phyloP scores from a whole-genome alignment of 2,329 filamentous ascomycete genomes.

The Dryadomyces quercus-mongolicae region DNA sequence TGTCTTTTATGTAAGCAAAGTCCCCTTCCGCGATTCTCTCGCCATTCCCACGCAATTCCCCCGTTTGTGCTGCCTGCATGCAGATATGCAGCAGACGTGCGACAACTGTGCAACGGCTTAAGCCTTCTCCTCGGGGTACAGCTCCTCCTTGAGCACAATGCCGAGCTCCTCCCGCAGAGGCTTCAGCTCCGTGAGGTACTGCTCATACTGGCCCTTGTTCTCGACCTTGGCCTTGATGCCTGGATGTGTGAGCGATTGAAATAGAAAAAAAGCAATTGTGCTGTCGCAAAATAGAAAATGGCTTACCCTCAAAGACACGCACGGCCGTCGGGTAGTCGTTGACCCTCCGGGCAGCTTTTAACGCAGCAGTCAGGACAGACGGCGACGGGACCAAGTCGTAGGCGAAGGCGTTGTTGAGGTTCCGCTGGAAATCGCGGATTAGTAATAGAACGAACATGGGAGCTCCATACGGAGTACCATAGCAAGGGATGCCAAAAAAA shows the following conservation, averaged over 20 bases:
- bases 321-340: constrained; percentile 98
- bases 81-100: background rate
- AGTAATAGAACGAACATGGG: background rate
- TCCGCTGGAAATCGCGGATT: constrained; percentile 40
- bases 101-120: background rate
- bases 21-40: too few relatives aligned
- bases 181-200: constrained; percentile 91
- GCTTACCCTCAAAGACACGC: constrained; percentile 94
- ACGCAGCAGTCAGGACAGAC: constrained; percentile 78
- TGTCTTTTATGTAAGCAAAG: too few relatives aligned
- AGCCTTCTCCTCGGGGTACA: constrained; percentile 51
- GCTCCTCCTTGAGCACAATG: constrained; percentile 78
- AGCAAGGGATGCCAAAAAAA: too few relatives aligned
- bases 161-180: constrained; percentile 87
- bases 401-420: constrained; percentile 98
- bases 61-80: background rate
- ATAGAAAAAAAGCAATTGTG: background rate
- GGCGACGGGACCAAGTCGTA: constrained; percentile 98
- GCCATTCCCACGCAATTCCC: too few relatives aligned
- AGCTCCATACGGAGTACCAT: too few relatives aligned
- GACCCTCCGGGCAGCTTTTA: constrained; percentile 88
- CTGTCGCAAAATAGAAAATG: too few relatives aligned
- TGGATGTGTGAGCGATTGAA: constrained; percentile 22
- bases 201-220: constrained; percentile 93
- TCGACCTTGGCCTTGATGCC: constrained; percentile 99